Evolutionary conservation across 2,329 filamentous ascomycete genomes (phyloP).

Genomic region (Aspergillus sp.): DNA sequence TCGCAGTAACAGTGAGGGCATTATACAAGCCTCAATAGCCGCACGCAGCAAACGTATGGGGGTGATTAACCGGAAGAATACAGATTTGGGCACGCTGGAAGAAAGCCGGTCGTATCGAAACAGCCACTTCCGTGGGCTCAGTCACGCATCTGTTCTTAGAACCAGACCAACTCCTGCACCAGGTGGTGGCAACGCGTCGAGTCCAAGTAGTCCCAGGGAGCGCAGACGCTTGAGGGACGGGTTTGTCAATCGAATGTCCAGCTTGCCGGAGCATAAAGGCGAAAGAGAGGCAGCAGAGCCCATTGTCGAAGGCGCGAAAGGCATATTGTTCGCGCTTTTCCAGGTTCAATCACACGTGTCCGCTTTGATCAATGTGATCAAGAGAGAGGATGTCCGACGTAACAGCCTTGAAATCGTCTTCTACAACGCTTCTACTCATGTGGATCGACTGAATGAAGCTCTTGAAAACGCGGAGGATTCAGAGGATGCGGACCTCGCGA

Average conservation of each 20-base stretch:
- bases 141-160: slow-evolving; percentile 47
- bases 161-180: slow-evolving; percentile 25
- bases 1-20: slow-evolving; percentile 55
- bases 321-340: slow-evolving; percentile 48
- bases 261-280: slow-evolving; percentile 49
- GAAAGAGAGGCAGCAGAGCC: slow-evolving; percentile 41
- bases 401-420: slow-evolving; percentile 49
- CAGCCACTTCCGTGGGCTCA: slow-evolving; percentile 50
- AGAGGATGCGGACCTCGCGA: slow-evolving; percentile 43
- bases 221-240: slow-evolving; percentile 34
- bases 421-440: slow-evolving; percentile 48
- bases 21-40: slow-evolving; percentile 40
- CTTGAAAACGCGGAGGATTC: slow-evolving; percentile 44
- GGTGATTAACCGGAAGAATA: slow-evolving; percentile 50
- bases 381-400: slow-evolving; percentile 39
- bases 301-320: slow-evolving; percentile 48
- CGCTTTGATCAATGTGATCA: slow-evolving; percentile 40
- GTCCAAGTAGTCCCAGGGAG: slow-evolving; percentile 38
- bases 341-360: slow-evolving; percentile 43
- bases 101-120: slow-evolving; percentile 45
- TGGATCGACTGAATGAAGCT: slow-evolving; percentile 50
- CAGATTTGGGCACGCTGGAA: slow-evolving; percentile 46
- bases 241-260: slow-evolving; percentile 47
- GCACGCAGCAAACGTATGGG: slow-evolving; percentile 53
- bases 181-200: slow-evolving; percentile 34